A percentile compares a stretch with the other conserved stretches of the same genome.
Evolutionary conservation across 306 rosid genomes (phyloP).

Genomic region (Trifolium fragiferum): DNA sequence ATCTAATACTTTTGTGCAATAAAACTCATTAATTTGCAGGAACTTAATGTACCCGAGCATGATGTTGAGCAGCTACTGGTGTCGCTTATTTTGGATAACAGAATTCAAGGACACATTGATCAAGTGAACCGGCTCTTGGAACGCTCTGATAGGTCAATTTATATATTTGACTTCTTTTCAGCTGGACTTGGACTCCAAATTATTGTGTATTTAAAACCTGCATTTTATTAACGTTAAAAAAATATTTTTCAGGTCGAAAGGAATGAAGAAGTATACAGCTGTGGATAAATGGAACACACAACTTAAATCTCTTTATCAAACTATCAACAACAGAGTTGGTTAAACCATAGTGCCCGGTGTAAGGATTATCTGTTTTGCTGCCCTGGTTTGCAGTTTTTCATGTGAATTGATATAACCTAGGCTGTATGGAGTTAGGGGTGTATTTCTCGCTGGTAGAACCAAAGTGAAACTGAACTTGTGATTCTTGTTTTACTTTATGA

Average conservation of each 20-base stretch:
- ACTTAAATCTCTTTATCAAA: conserved; percentile 76
- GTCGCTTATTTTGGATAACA: conserved; percentile 83
- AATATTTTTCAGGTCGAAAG: conserved; percentile 73
- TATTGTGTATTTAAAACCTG: conserved; percentile 2
- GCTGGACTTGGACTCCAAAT: conserved; percentile 3
- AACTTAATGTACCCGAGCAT: conserved; percentile 67
- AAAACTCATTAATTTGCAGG: conserved; percentile 46
- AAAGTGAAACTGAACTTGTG: conserved; percentile 35
- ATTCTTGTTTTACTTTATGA: conserved; percentile 38
- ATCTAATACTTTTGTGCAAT: conserved; percentile 20
- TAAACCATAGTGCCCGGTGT: conserved; percentile 36
- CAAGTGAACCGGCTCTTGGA: conserved; percentile 95
- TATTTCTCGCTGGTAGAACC: conserved; percentile 42
- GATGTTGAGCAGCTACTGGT: conserved; percentile 72
- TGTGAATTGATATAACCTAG: conserved; percentile 43
- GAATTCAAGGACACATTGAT: conserved; percentile 95
- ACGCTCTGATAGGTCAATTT: conserved; percentile 76
- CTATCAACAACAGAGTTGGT: conserved; percentile 81
- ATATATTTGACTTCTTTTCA: not conserved
- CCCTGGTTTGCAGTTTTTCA: conserved; percentile 49
- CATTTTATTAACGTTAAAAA: conserved; percentile 34
- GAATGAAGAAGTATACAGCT: conserved; percentile 92
- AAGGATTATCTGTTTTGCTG: conserved; percentile 25
- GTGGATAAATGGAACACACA: conserved; percentile 96
- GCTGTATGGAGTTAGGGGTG: conserved; percentile 34